Evolutionary conservation across 208 protist genomes (phyloP).

Genomic region (Novymonas esmeraldas): DNA sequence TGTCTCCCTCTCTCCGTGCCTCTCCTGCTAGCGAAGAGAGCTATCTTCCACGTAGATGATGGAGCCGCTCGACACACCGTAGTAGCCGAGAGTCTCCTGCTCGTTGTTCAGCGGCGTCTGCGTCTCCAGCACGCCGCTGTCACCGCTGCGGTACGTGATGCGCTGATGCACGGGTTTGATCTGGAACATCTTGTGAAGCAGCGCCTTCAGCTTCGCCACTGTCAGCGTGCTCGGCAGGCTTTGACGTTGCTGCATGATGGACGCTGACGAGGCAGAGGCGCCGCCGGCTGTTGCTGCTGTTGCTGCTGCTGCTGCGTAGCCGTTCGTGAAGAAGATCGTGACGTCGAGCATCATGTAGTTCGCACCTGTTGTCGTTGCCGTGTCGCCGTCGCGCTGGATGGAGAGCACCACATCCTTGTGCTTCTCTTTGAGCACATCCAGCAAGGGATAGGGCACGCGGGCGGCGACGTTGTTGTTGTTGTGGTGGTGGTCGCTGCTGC

Average conservation of each 20-base stretch:
- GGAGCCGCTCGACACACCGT: conserved; percentile 71
- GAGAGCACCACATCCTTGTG: conserved; percentile 88
- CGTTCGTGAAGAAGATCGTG: conserved; percentile 57
- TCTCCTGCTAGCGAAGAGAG: conserved; percentile 44
- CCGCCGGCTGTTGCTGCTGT: neutral
- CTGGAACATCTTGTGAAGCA: conserved; percentile 72
- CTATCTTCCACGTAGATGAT: conserved; percentile 71
- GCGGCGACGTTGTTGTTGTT: neutral
- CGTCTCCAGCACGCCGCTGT: conserved; percentile 60
- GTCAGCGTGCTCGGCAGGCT: conserved; percentile 78
- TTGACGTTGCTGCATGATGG: conserved; percentile 24
- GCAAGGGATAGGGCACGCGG: conserved; percentile 46
- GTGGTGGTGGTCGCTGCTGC: neutral
- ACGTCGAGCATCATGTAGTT: conserved; percentile 74
- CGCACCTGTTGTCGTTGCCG: conserved; percentile 61
- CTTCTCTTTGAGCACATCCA: conserved; percentile 68
- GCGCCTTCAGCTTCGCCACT: conserved; percentile 79
- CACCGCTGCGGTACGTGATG: conserved; percentile 68
- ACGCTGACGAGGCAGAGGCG: neutral
- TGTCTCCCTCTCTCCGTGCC: neutral
- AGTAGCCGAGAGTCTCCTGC: conserved; percentile 73
- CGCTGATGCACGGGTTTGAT: conserved; percentile 63
- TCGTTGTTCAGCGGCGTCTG: conserved; percentile 68
- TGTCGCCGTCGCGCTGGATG: conserved; percentile 74
- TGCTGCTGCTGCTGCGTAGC: conserved; percentile 23